Evolutionary conservation across 345 rosid species (phyloP), one percentile per base, ranked within the genome.

Genomic region (Erysimum cheiranthoides): DNA sequence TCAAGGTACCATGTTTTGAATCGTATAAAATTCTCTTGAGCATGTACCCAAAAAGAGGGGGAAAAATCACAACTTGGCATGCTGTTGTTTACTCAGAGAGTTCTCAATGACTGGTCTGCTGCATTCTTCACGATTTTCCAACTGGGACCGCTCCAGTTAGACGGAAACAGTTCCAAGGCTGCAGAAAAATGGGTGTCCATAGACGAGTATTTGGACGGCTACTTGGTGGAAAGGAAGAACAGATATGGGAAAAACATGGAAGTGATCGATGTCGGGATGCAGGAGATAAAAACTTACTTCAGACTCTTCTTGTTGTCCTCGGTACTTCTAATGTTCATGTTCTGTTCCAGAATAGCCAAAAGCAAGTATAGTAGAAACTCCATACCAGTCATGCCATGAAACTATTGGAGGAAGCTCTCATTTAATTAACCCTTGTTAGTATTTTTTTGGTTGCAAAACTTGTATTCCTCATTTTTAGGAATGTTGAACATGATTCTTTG

Each of bases 281-380:
- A 96, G 61, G 99, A 93, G 82, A 89, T 91, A 32, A 83, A 97
- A 84, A 88, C 99, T 7, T 93, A 96, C 82, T 96, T 93, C 84
- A 83, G 99, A 83, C 94, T 93, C 77, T 93, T 96, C 87, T 79
- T 96, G 78, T 67, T 96, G 47, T 96, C 98, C 49, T 93, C 97
- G 0, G 92, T 82, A 46, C 74, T 96, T 74, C 78, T 96, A 42
- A 62, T 96, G 83, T 88, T 93, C 82, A 90, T 92, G 98, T 96
- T 93, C 84, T 96, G 98, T 78, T 89, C 98, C 51, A 86, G 98
- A 70, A 93, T 96, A 50, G 87, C 99, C 4, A 95, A 89, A 78
- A 82, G 86, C 80, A 92, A 87, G 83, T 84, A 78, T 47, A 79
- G 81, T 67, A 87, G 98, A 81, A 79, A 87, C 66, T 76, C 87